phyloP scores from a whole-genome alignment of 2,329 filamentous ascomycete species.

The Bipolaris cookei region DNA sequence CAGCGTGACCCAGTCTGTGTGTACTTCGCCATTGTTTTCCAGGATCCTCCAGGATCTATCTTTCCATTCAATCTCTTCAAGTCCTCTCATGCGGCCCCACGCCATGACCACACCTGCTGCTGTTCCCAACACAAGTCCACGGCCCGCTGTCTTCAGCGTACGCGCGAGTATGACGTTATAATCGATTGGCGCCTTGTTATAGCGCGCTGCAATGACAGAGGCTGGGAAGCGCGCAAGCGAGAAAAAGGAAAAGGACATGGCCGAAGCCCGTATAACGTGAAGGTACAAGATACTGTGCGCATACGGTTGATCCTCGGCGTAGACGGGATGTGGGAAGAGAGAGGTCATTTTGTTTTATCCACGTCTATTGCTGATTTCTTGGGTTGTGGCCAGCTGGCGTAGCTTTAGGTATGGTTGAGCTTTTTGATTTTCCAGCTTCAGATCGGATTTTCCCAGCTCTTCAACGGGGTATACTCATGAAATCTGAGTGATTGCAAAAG shows the following conservation, averaged over 20 bases:
- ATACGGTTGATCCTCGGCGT: constrained; percentile 68
- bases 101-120: constrained; percentile 55
- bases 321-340: constrained; percentile 61
- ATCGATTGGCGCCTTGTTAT: constrained; percentile 35
- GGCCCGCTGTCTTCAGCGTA: constrained; percentile 56
- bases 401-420: neutral
- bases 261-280: constrained; percentile 64
- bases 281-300: constrained; percentile 62
- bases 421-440: neutral
- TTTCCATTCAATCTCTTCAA: constrained; percentile 67
- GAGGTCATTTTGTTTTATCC: constrained; percentile 56
- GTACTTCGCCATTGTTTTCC: constrained; percentile 61
- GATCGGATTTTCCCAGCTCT: neutral
- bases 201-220: constrained; percentile 35
- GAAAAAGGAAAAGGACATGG: constrained; percentile 61
- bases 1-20: constrained; percentile 63
- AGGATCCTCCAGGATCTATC: constrained; percentile 68
- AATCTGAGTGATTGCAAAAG: neutral
- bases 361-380: neutral
- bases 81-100: constrained; percentile 60
- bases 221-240: constrained; percentile 48
- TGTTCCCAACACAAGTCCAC: constrained; percentile 55
- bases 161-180: constrained; percentile 28
- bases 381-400: neutral
- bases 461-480: neutral